A percentile compares a stretch with the other conserved stretches of the same genome.
phyloP scores from a whole-genome alignment of 129 eudicot genomes.

The Scalesia atractyloides region DNA sequence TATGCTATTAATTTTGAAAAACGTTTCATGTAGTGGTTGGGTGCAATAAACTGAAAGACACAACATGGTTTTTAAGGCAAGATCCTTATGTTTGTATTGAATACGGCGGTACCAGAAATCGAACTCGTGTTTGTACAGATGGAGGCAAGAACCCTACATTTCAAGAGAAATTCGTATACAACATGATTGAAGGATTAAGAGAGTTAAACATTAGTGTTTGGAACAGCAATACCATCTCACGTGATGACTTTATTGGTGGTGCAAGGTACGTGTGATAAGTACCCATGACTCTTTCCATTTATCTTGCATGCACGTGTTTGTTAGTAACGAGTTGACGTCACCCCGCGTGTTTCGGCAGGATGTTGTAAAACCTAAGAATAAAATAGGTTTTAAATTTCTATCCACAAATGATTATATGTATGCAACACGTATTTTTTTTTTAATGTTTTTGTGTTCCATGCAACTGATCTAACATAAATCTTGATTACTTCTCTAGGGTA shows the following conservation, averaged over 20 bases:
- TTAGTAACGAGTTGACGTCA: no score
- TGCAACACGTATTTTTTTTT: no score
- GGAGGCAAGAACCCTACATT: constrained; percentile 86
- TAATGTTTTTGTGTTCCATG: no score
- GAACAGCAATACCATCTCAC: constrained; percentile 76
- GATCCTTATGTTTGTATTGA: constrained; percentile 91
- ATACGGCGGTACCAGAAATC: constrained; percentile 60
- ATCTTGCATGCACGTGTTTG: no score
- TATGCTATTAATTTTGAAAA: no score
- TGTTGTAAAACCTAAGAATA: no score
- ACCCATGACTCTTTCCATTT: no score
- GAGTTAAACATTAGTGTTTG: constrained; percentile 77
- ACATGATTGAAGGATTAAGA: constrained; percentile 66
- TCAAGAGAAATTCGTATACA: constrained; percentile 80
- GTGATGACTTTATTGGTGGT: constrained; percentile 76
- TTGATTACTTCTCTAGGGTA: no score
- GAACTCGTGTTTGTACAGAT: constrained; percentile 84
- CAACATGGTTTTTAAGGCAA: constrained; percentile 95
- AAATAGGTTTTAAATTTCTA: no score
- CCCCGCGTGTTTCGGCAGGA: no score
- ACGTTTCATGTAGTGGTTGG: constrained; percentile 66
- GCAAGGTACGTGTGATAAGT: constrained; percentile 60
- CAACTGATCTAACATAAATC: no score
- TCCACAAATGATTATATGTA: no score
- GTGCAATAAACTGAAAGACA: constrained; percentile 72